Conservation (phyloP, 2,329 filamentous ascomycete species). For the Sphaerulina musiva region DNA sequence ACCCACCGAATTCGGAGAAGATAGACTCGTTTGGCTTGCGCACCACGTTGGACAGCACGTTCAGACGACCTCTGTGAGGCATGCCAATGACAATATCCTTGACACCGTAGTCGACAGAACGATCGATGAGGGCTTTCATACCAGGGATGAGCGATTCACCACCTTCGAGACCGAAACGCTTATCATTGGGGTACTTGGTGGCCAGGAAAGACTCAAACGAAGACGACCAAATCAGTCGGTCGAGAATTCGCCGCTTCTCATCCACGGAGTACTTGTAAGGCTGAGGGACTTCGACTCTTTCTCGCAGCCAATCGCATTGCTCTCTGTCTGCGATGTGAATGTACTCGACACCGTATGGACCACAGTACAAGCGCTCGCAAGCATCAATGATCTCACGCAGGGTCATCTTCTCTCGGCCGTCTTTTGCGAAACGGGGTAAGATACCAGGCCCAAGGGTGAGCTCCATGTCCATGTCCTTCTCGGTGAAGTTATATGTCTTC, state of each 20-base stretch:
- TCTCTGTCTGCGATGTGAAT: constrained; percentile 97
- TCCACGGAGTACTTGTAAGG: constrained; percentile 97
- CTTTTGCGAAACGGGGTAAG: constrained; percentile 83
- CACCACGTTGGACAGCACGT: constrained; percentile 96
- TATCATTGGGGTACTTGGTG: constrained; percentile 98
- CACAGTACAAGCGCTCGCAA: constrained; percentile 94
- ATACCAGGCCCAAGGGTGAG: constrained; percentile 92
- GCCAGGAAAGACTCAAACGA: constrained; percentile 94
- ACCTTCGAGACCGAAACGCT: constrained; percentile 96
- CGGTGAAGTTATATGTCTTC: constrained; percentile 89
- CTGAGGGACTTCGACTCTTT: constrained; percentile 85
- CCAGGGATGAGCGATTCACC: constrained; percentile 94
- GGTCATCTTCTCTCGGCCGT: constrained; percentile 89
- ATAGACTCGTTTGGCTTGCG: constrained; percentile 99
- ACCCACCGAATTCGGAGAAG: constrained; percentile 95
- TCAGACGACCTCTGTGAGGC: constrained; percentile 97
- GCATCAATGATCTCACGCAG: constrained; percentile 86
- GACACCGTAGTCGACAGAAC: constrained; percentile 95
- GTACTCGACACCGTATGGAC: constrained; percentile 96
- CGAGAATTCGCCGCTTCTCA: constrained; percentile 95
- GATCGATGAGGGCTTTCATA: constrained; percentile 98
- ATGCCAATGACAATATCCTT: constrained; percentile 99
- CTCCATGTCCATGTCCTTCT: constrained; percentile 87
- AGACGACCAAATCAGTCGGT: constrained; percentile 96
- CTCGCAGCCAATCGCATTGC: constrained; percentile 96